A percentile compares a stretch with the other conserved stretches of the same genome.
phyloP scores from a whole-genome alignment of 2,329 filamentous ascomycete genomes.

The Daldinia eschscholtzii region DNA sequence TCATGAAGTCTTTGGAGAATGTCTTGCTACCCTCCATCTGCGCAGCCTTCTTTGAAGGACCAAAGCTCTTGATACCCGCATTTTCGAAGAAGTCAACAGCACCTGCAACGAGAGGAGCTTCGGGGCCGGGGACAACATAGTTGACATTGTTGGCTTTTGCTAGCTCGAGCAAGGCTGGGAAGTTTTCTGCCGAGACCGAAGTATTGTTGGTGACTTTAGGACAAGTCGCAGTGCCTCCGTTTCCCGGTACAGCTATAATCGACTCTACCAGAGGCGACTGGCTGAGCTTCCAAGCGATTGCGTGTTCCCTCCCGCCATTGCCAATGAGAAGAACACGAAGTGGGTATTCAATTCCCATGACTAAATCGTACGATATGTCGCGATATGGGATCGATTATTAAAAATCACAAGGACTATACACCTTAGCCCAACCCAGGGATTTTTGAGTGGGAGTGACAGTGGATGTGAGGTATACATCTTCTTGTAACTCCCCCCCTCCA shows the following conservation, averaged over 20 bases:
- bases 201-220: slow-evolving; percentile 80
- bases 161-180: slow-evolving; percentile 79
- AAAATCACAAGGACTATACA: slow-evolving; percentile 3
- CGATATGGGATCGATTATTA: neutral
- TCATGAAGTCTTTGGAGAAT: slow-evolving; percentile 98
- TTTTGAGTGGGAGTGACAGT: slow-evolving; percentile 1
- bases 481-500: slow-evolving; percentile 7
- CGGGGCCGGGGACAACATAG: slow-evolving; percentile 89
- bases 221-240: slow-evolving; percentile 83
- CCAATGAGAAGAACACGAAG: slow-evolving; percentile 87
- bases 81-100: slow-evolving; percentile 84
- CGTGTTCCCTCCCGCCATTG: slow-evolving; percentile 94
- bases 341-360: slow-evolving; percentile 49
- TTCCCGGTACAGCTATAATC: slow-evolving; percentile 80
- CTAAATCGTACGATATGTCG: slow-evolving; percentile 18
- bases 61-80: slow-evolving; percentile 84
- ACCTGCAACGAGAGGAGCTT: slow-evolving; percentile 92
- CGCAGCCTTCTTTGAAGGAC: slow-evolving; percentile 85
- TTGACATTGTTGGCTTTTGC: slow-evolving; percentile 80
- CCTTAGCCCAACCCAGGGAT: neutral
- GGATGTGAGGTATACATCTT: slow-evolving; percentile 7
- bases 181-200: slow-evolving; percentile 79
- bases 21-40: slow-evolving; percentile 96
- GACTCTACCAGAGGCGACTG: slow-evolving; percentile 83
- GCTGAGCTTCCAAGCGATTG: slow-evolving; percentile 91